Evolutionary conservation across 768 basidiomycete species (phyloP), one percentile per base, ranked within the genome.

Genomic region (Asterophora lycoperdoides): DNA sequence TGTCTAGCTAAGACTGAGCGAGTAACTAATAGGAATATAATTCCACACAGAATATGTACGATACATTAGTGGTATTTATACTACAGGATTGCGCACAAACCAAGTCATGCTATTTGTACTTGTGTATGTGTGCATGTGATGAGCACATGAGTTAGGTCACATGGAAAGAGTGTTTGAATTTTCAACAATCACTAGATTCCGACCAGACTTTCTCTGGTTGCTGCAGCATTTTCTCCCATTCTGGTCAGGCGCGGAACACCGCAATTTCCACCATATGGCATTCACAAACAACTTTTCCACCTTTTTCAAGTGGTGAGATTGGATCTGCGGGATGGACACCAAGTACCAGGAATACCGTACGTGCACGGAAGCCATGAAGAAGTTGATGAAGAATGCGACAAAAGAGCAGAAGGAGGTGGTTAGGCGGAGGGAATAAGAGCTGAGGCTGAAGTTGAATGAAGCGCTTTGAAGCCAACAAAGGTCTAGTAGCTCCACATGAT

Each of bases 171-270:
- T n/a, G n/a, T n/a, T n/a, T n/a, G n/a, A n/a, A n/a, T n/a, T n/a
- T n/a, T n/a, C n/a, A n/a, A n/a, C n/a, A n/a, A n/a, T n/a, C n/a
- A n/a, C n/a, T n/a, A n/a, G n/a, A n/a, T n/a, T n/a, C n/a, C n/a
- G n/a, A n/a, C n/a, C 13, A 87, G 91, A 98, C 67, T 99, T 99
- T 80, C 95, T 96, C 1, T 98, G 93, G 94, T 93, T 91, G 5
- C 75, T 98, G 46, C 86, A 91, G 57, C 82, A 94, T 73, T 82
- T 92, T 56, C 51, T 98, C 23, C 93, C 93, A 2, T 89, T 98
- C 78, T 98, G 94, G 94, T 87, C 89, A 4, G 94, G 95, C 32
- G 93, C 93, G 0, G 95, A 97, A 60, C 92, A 94, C 71, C 94
- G 95, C 64, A 93, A 97, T 63, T 97, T 93, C 81, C 95, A 98